These are phyloP conservation scores for Thuidium tamariscinum DNA, from an alignment of 225 moss, liverwort and hornwort genomes.

Conservation along the genomic window DNA sequence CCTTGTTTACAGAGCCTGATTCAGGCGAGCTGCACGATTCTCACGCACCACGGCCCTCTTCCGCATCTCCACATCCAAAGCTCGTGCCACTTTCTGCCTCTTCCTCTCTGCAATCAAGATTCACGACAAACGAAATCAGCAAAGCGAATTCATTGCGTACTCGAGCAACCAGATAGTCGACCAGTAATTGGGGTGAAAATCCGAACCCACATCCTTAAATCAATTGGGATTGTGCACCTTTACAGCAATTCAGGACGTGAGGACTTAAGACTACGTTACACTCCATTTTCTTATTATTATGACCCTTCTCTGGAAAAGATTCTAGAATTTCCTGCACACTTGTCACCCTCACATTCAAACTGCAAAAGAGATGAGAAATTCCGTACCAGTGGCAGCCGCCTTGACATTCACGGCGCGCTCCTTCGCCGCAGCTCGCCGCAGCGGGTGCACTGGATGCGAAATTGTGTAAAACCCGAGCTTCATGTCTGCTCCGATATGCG, in stretches of 20 bases:
- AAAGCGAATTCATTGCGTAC: neutral
- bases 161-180: neutral
- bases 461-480: conserved; percentile 34
- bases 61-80: conserved; percentile 17
- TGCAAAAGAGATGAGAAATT: too few species aligned
- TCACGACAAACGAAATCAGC: neutral
- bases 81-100: conserved; percentile 40
- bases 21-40: conserved; percentile 6
- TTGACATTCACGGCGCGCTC: conserved; percentile 41
- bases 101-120: conserved; percentile 11
- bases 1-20: neutral
- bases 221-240: neutral
- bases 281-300: neutral
- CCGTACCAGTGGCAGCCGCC: conserved; percentile 38
- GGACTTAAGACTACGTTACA: neutral
- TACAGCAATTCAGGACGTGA: neutral
- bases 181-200: neutral
- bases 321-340: neutral
- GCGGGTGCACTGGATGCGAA: conserved; percentile 56
- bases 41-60: conserved; percentile 23
- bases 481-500: conserved; percentile 25
- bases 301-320: neutral
- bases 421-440: conserved; percentile 56
- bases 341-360: neutral
- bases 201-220: neutral